These are phyloP conservation scores for Prillingera fragicola DNA, from an alignment of 1,284 basidiomycete genomes.

Conservation along the genomic window DNA sequence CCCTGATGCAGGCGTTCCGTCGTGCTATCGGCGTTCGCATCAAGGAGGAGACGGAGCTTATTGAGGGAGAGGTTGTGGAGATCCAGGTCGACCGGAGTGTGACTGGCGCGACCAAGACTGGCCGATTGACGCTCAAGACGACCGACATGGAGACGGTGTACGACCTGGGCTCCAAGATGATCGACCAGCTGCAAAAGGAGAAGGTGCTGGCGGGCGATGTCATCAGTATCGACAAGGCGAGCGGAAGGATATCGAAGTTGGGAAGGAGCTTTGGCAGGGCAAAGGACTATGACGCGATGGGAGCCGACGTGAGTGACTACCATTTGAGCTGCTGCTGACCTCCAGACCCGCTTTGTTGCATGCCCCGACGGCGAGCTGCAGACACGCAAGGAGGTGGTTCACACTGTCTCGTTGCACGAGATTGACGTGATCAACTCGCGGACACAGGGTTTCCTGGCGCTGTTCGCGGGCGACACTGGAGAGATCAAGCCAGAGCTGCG, in stretches of 20 bases:
- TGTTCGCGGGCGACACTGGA: slow-evolving; percentile 83
- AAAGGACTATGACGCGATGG: slow-evolving; percentile 97
- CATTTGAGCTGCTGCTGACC: slow-evolving; percentile 1
- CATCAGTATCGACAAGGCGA: slow-evolving; percentile 93
- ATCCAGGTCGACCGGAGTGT: slow-evolving; percentile 96
- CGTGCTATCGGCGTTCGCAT: slow-evolving; percentile 94
- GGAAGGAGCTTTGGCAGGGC: slow-evolving; percentile 93
- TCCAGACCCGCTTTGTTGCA: slow-evolving; percentile 91
- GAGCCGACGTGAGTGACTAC: slow-evolving; percentile 71
- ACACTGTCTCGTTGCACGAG: slow-evolving; percentile 95
- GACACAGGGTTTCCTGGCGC: slow-evolving; percentile 73
- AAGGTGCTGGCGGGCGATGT: slow-evolving; percentile 96
- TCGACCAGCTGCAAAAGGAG: slow-evolving; percentile 92
- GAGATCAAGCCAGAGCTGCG: slow-evolving; percentile 97
- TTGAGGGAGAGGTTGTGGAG: slow-evolving; percentile 97
- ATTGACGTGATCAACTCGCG: slow-evolving; percentile 99
- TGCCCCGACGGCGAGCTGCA: slow-evolving; percentile 97
- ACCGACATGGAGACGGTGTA: slow-evolving; percentile 99
- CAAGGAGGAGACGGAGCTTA: slow-evolving; percentile 94
- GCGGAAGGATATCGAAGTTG: slow-evolving; percentile 94
- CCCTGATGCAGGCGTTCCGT: slow-evolving; percentile 91
- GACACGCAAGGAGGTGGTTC: slow-evolving; percentile 91
- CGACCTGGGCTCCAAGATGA: slow-evolving; percentile 98
- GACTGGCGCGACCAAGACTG: slow-evolving; percentile 96
- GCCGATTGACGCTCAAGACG: slow-evolving; percentile 94